phyloP scores from a whole-genome alignment of 768 basidiomycete species.

The Chlorophyllum brunneum region DNA sequence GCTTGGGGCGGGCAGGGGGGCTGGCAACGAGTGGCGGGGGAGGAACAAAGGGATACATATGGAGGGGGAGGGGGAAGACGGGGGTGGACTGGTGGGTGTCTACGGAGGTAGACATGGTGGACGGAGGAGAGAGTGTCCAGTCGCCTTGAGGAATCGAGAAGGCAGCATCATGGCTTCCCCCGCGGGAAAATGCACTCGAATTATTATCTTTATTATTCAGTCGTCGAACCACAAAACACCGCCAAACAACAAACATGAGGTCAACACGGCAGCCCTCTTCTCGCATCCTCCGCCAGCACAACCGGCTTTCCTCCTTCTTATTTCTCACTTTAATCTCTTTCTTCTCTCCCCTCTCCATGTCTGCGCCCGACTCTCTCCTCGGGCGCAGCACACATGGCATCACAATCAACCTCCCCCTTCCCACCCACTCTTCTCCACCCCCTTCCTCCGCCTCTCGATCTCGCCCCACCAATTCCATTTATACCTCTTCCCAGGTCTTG shows the following conservation, averaged over 20 bases:
- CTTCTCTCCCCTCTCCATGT: constrained; percentile 11
- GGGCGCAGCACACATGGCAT: constrained; percentile 21
- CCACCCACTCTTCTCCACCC: neutral
- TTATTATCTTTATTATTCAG: constrained; percentile 13
- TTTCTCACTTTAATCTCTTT: constrained; percentile 21
- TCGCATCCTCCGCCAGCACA: constrained; percentile 15
- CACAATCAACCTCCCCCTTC: constrained; percentile 25
- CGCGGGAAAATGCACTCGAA: neutral
- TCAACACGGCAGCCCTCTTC: constrained; percentile 20
- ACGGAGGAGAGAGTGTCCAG: constrained; percentile 15
- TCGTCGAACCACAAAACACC: constrained; percentile 27
- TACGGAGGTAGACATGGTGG: constrained; percentile 14
- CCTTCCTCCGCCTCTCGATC: neutral
- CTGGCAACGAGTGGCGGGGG: constrained; percentile 31
- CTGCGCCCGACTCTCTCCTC: neutral
- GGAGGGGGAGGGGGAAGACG: constrained; percentile 56
- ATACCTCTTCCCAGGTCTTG: constrained; percentile 28
- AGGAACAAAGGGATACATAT: constrained; percentile 67
- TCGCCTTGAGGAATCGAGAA: constrained; percentile 5
- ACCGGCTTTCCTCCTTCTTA: constrained; percentile 19
- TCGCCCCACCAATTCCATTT: constrained; percentile 28
- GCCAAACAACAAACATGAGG: constrained; percentile 36
- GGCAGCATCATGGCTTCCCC: constrained; percentile 8
- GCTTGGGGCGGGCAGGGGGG: constrained; percentile 65
- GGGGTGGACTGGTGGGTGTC: constrained; percentile 36